These are phyloP conservation scores for Fusarium mangiferae DNA, from an alignment of 2,329 filamentous ascomycete species.

Conservation along the genomic window DNA sequence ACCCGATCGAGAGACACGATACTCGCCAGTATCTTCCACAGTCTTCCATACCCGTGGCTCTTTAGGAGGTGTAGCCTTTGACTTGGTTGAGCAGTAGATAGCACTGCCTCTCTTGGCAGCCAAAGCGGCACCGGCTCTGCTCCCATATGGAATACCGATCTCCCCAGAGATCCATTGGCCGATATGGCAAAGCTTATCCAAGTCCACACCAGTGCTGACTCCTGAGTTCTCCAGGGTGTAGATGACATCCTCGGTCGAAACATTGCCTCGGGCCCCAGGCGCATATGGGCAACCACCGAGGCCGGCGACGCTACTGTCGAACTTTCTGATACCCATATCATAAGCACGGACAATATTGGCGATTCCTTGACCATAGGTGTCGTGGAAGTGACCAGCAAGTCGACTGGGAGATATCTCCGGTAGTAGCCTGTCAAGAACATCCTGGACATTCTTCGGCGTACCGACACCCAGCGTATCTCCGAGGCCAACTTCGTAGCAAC, in stretches of 20 bases:
- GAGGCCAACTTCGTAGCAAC: neutral
- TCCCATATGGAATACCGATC: neutral
- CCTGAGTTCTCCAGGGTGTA: neutral
- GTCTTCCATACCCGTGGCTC: neutral
- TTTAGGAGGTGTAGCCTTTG: neutral
- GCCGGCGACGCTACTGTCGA: neutral
- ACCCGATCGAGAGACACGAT: neutral
- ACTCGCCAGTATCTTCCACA: neutral
- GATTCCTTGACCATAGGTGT: neutral
- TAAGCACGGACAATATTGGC: neutral
- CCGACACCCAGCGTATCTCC: neutral
- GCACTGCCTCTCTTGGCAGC: too few relatives aligned
- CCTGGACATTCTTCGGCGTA: neutral
- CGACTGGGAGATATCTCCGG: neutral
- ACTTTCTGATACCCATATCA: neutral
- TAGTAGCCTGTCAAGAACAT: neutral
- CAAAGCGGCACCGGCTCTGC: neutral
- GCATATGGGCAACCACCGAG: neutral
- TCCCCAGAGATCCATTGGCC: neutral
- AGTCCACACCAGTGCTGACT: neutral
- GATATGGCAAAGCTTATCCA: neutral
- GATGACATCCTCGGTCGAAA: neutral
- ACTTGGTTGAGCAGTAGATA: too few relatives aligned
- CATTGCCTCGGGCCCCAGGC: neutral
- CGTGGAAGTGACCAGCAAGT: neutral